These are phyloP conservation scores for Syzygium jambos DNA, from an alignment of 345 rosid species.

Conservation along the genomic window DNA sequence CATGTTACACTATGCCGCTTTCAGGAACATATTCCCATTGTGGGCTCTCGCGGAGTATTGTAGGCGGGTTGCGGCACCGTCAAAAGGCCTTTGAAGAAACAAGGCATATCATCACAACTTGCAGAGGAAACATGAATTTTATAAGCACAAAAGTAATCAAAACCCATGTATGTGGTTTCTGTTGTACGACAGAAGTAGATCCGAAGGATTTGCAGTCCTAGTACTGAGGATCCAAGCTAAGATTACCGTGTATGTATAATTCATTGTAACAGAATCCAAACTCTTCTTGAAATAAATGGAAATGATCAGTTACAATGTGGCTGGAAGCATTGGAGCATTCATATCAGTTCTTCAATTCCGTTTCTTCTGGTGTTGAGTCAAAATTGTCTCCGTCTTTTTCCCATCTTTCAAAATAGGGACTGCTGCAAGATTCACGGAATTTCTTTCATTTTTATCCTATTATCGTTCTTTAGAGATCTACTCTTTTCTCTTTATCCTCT, in stretches of 20 bases:
- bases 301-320: neutral
- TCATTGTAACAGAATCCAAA: neutral
- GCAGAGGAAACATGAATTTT: neutral
- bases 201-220: neutral
- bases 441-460: too few relatives aligned
- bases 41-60: slow-evolving; percentile 39
- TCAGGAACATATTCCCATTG: slow-evolving; percentile 25
- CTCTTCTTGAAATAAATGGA: neutral
- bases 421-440: too few relatives aligned
- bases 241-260: neutral
- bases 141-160: neutral
- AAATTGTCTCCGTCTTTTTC: too few relatives aligned
- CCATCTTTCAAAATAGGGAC: too few relatives aligned
- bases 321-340: neutral
- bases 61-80: slow-evolving; percentile 7
- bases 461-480: too few relatives aligned
- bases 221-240: neutral
- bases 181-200: neutral
- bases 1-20: slow-evolving; percentile 25
- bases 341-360: neutral
- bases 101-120: neutral
- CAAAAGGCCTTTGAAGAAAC: neutral
- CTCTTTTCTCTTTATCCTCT: too few relatives aligned
- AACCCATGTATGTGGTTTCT: neutral
- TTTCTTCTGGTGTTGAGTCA: too few relatives aligned